Conservation (phyloP, 208 protist genomes). For the Trypanosoma avium region DNA sequence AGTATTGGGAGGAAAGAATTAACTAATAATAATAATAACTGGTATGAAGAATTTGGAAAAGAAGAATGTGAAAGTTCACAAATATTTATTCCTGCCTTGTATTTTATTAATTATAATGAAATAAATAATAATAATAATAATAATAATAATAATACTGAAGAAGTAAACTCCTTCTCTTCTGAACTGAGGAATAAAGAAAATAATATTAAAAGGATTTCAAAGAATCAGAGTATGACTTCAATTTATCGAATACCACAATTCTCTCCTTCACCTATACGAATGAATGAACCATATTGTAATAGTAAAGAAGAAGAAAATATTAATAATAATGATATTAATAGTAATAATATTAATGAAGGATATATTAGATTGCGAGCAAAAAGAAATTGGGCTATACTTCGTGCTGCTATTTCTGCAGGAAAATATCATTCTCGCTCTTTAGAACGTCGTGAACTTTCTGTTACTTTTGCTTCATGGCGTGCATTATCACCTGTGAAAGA, state of each 20-base stretch:
- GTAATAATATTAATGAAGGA: too few species aligned
- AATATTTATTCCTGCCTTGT: slow-evolving; percentile 10
- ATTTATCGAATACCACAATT: too few species aligned
- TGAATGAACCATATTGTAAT: too few species aligned
- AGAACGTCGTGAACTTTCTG: not conserved
- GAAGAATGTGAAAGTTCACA: not conserved
- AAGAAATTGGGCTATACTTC: slow-evolving; percentile 3
- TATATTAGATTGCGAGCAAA: not conserved
- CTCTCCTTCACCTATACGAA: too few species aligned
- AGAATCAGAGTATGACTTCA: too few species aligned
- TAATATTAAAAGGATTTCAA: not conserved
- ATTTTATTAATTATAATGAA: not conserved
- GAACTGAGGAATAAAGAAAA: not conserved
- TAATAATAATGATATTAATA: too few species aligned
- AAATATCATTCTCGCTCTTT: not conserved
- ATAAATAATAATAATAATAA: not conserved
- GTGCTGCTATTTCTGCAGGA: slow-evolving; percentile 6
- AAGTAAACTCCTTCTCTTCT: too few species aligned
- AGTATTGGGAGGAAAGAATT: too few species aligned
- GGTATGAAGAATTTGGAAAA: slow-evolving; percentile 12
- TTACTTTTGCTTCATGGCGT: slow-evolving; percentile 1
- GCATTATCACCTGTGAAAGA: not conserved
- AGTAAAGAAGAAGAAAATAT: too few species aligned
- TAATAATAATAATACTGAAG: not conserved
- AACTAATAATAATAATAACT: not conserved